These are phyloP conservation scores for Purshia tridentata DNA, from an alignment of 306 rosid genomes.

Conservation along the genomic window DNA sequence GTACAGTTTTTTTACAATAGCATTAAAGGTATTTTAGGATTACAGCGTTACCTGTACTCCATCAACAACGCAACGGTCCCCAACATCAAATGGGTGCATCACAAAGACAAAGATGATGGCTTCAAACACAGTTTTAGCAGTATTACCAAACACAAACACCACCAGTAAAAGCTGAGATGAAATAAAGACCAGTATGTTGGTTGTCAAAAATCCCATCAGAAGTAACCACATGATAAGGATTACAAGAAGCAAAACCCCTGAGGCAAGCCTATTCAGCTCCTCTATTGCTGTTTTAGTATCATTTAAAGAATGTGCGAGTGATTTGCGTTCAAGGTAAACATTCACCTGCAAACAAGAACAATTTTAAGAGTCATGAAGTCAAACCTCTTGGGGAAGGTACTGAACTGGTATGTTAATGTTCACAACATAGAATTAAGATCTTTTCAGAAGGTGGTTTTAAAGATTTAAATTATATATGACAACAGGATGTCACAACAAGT, in stretches of 20 bases:
- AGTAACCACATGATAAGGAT: constrained; percentile 61
- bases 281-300: constrained; percentile 86
- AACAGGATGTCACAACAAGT: background rate
- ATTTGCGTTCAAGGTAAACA: constrained; percentile 72
- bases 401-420: background rate
- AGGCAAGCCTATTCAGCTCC: constrained; percentile 67
- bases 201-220: constrained; percentile 73
- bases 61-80: constrained; percentile 87
- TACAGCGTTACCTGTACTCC: constrained; percentile 69
- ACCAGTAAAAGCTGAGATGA: constrained; percentile 74
- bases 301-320: constrained; percentile 67
- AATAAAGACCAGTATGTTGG: constrained; percentile 64
- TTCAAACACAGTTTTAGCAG: constrained; percentile 77
- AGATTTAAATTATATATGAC: background rate
- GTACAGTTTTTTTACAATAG: constrained; percentile 3
- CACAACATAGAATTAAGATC: background rate
- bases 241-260: constrained; percentile 41
- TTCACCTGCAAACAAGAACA: constrained; percentile 55
- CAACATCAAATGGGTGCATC: constrained; percentile 88
- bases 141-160: constrained; percentile 72
- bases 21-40: background rate
- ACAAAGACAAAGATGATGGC: constrained; percentile 84
- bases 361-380: constrained; percentile 10
- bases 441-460: background rate
- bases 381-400: background rate